Evolutionary conservation across 352 stramenopile genomes (phyloP).

Genomic region (Phytophthora megakarya): DNA sequence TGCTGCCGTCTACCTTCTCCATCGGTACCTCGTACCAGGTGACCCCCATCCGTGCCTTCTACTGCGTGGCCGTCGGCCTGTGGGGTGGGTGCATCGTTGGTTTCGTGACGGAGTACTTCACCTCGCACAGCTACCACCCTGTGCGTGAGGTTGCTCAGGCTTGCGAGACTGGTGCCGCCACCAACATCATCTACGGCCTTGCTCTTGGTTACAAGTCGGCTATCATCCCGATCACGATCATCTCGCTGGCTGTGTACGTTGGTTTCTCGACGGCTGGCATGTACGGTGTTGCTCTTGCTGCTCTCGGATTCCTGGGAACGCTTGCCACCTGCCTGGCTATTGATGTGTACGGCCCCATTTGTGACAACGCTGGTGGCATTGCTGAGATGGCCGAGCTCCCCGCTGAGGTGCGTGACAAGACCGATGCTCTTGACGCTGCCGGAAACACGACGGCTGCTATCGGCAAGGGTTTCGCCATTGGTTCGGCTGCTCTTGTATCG

Average conservation of each 20-base stretch:
- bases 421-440: constrained; percentile 98
- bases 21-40: constrained; percentile 77
- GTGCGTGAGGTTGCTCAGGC: constrained; percentile 96
- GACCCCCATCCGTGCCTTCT: constrained; percentile 88
- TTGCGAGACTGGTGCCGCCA: constrained; percentile 98
- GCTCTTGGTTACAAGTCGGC: constrained; percentile 99
- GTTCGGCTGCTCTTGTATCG: constrained; percentile 98
- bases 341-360: constrained; percentile 99
- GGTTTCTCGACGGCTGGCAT: constrained; percentile 97
- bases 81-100: constrained; percentile 98
- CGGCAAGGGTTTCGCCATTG: constrained; percentile 99
- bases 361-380: constrained; percentile 99
- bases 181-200: constrained; percentile 99
- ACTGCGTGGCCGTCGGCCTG: constrained; percentile 95
- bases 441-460: constrained; percentile 99
- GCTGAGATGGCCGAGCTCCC: constrained; percentile 99
- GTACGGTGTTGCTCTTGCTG: constrained; percentile 97
- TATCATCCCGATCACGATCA: constrained; percentile 98
- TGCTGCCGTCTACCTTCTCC: constrained; percentile 93
- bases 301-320: constrained; percentile 99
- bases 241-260: constrained; percentile 97
- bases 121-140: constrained; percentile 96
- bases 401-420: constrained; percentile 98
- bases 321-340: constrained; percentile 98
- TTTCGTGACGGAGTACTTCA: constrained; percentile 99